Evolutionary conservation across 352 stramenopile species (phyloP).

Genomic region (Phytophthora sansomeana): DNA sequence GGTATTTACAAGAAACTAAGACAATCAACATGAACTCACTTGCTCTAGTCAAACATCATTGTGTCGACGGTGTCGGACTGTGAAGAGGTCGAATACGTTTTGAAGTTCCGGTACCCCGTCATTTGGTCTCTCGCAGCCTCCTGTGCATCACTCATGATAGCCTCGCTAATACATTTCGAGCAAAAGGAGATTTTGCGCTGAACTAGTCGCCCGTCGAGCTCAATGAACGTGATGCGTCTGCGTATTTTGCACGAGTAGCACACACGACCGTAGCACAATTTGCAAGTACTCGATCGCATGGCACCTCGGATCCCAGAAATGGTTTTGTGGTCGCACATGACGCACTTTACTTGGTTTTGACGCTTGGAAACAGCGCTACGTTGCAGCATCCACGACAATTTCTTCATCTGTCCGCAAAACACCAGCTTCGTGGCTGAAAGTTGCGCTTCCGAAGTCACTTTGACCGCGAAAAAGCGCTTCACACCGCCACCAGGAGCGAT

Average conservation of each 20-base stretch:
- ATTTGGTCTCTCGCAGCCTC: slow-evolving; percentile 29
- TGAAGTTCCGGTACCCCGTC: slow-evolving; percentile 30
- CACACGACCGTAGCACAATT: slow-evolving; percentile 37
- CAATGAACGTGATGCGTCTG: slow-evolving; percentile 44
- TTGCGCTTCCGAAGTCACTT: slow-evolving; percentile 35
- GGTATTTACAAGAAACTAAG: too few species aligned
- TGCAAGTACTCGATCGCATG: slow-evolving; percentile 33
- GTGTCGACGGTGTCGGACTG: slow-evolving; percentile 13
- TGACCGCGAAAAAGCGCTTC: slow-evolving; percentile 37
- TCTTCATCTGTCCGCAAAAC: slow-evolving; percentile 62
- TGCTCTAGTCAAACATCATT: background rate
- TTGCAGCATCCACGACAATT: slow-evolving; percentile 53
- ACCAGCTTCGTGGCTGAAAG: slow-evolving; percentile 42
- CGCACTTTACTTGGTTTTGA: slow-evolving; percentile 27
- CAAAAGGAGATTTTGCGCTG: slow-evolving; percentile 50
- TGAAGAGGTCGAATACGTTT: slow-evolving; percentile 29
- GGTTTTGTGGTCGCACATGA: slow-evolving; percentile 39
- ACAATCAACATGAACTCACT: background rate
- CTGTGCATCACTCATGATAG: slow-evolving; percentile 26
- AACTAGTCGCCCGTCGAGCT: slow-evolving; percentile 31
- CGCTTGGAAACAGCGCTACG: background rate
- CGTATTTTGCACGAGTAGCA: slow-evolving; percentile 43
- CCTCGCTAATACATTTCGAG: slow-evolving; percentile 38
- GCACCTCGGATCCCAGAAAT: slow-evolving; percentile 17
- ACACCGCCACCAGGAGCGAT: slow-evolving; percentile 37